A percentile compares a stretch with the other conserved stretches of the same genome.
These are phyloP conservation scores for Trichophyton schoenleinii DNA, from an alignment of 2,329 filamentous ascomycete species.

Conservation along the genomic window DNA sequence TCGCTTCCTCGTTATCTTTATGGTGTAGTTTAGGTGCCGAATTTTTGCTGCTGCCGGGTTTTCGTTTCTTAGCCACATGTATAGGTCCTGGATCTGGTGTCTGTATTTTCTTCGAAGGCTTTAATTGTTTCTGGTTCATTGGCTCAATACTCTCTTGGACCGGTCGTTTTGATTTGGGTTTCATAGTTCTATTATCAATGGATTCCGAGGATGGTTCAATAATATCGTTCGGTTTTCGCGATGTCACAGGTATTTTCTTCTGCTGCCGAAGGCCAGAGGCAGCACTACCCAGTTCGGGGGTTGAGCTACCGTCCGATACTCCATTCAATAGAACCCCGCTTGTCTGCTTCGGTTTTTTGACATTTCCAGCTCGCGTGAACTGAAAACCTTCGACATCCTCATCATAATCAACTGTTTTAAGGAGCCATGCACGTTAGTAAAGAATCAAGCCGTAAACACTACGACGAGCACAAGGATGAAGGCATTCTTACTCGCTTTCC, in stretches of 20 bases:
- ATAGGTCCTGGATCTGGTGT: constrained; percentile 6
- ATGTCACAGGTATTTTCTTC: not conserved
- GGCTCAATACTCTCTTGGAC: not conserved
- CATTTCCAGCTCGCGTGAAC: constrained; percentile 48
- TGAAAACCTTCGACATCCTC: constrained; percentile 68
- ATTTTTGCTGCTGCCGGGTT: constrained; percentile 18
- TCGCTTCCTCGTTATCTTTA: constrained; percentile 1
- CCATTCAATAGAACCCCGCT: constrained; percentile 15
- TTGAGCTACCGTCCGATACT: not conserved
- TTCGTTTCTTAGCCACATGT: constrained; percentile 23
- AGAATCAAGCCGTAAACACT: not conserved
- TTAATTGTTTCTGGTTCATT: not conserved
- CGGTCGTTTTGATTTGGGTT: not conserved
- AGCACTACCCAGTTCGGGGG: not conserved
- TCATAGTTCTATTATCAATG: not conserved
- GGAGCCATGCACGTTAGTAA: constrained; percentile 7
- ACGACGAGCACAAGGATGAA: not conserved
- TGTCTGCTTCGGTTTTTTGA: constrained; percentile 14
- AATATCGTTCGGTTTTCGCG: not conserved
- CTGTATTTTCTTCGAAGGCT: constrained; percentile 16
- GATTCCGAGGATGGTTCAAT: not conserved
- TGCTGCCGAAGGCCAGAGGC: not conserved
- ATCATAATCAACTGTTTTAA: constrained; percentile 42
- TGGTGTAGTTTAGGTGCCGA: not conserved
- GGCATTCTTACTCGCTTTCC: constrained; percentile 32